Conservation (phyloP, 2,329 filamentous ascomycete species). For the Penicillium palitans region DNA sequence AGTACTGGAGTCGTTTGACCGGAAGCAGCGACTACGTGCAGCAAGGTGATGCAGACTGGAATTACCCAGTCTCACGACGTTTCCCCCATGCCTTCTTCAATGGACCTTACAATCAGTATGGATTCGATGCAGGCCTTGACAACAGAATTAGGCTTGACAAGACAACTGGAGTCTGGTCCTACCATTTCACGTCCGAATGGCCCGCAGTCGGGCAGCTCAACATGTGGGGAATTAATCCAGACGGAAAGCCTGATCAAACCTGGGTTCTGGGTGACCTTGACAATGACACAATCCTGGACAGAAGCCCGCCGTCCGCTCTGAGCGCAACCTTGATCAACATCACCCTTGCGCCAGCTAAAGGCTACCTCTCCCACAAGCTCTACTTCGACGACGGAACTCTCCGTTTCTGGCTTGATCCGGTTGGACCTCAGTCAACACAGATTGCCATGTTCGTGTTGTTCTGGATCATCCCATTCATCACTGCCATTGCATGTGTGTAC, state of each 20-base stretch:
- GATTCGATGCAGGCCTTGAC: slow-evolving; percentile 60
- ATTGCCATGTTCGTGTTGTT: slow-evolving; percentile 57
- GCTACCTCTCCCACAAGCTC: slow-evolving; percentile 57
- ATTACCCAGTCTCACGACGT: slow-evolving; percentile 46
- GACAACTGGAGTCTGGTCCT: slow-evolving; percentile 55
- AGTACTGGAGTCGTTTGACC: slow-evolving; percentile 62
- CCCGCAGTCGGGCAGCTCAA: slow-evolving; percentile 63
- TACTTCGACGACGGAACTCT: slow-evolving; percentile 57
- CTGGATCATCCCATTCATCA: slow-evolving; percentile 54
- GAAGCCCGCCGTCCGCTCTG: slow-evolving; percentile 60
- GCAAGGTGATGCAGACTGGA: slow-evolving; percentile 54
- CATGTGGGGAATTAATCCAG: slow-evolving; percentile 65
- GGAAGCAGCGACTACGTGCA: slow-evolving; percentile 62
- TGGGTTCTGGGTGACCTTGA: slow-evolving; percentile 63
- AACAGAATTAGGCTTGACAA: slow-evolving; percentile 52
- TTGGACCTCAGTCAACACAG: slow-evolving; percentile 55
- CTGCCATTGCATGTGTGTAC: slow-evolving; percentile 53
- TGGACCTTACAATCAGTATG: slow-evolving; percentile 64
- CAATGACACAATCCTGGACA: slow-evolving; percentile 60
- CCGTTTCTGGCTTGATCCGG: slow-evolving; percentile 53
- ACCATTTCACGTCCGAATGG: slow-evolving; percentile 64
- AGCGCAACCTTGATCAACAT: slow-evolving; percentile 60
- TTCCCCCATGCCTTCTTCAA: slow-evolving; percentile 65
- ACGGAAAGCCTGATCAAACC: slow-evolving; percentile 62
- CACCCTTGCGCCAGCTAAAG: slow-evolving; percentile 54